These are phyloP conservation scores for Sequoiadendron giganteum DNA, from an alignment of 75 land plant genomes.

Conservation along the genomic window DNA sequence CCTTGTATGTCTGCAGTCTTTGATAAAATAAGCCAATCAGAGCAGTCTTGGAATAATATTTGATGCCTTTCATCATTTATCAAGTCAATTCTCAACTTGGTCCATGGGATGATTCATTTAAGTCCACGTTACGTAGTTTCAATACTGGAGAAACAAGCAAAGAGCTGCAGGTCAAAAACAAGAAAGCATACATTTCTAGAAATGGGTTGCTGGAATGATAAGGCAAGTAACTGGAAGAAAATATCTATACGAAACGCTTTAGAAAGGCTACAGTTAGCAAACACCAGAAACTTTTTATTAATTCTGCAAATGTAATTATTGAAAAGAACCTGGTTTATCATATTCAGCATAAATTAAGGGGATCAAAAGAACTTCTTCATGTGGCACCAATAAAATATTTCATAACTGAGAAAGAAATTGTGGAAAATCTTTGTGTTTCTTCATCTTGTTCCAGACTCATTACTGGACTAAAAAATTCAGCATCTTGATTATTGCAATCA, in stretches of 20 bases:
- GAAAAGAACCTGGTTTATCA: background rate
- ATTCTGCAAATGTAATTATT: background rate
- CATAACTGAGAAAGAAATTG: background rate
- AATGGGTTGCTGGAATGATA: slow-evolving; percentile 1
- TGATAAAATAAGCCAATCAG: background rate
- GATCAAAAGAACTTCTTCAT: background rate
- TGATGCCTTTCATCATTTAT: background rate
- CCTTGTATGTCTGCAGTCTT: background rate
- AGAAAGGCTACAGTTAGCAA: background rate
- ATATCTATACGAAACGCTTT: slow-evolving; percentile 7
- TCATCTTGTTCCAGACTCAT: background rate
- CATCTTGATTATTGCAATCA: slow-evolving; percentile 2
- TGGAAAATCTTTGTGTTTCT: background rate
- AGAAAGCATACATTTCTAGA: background rate
- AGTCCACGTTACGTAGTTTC: background rate
- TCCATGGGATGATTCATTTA: background rate
- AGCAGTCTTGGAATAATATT: background rate
- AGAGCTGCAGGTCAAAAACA: background rate
- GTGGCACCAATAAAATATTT: background rate
- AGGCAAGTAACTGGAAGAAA: background rate
- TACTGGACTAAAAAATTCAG: background rate
- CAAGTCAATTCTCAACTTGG: slow-evolving; percentile 3
- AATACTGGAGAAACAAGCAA: background rate
- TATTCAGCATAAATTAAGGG: background rate
- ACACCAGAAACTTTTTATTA: background rate